Conservation (phyloP, 768 basidiomycete species). For the Boletus edulis region DNA sequence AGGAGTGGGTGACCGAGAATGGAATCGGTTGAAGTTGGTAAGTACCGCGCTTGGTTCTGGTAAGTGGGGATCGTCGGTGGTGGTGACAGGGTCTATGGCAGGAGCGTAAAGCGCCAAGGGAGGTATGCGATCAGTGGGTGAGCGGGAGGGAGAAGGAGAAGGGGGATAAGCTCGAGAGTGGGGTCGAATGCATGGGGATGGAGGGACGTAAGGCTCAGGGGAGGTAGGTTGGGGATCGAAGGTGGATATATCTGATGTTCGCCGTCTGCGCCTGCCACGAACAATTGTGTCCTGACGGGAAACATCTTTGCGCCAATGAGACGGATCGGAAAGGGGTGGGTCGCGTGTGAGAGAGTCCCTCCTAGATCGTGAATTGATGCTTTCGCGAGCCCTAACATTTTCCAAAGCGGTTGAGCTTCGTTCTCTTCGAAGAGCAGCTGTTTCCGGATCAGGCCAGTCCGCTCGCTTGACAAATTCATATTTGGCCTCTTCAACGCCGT, state of each 20-base stretch:
- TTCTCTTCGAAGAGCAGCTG: constrained; percentile 65
- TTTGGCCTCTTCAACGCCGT: constrained; percentile 62
- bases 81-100: not conserved
- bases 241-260: constrained; percentile 41
- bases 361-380: constrained; percentile 20
- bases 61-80: not conserved
- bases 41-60: constrained; percentile 1
- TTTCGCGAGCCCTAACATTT: constrained; percentile 53
- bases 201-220: constrained; percentile 27
- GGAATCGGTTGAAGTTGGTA: constrained; percentile 7
- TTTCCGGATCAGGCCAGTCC: constrained; percentile 82
- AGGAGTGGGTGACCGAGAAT: constrained; percentile 41
- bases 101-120: constrained; percentile 28
- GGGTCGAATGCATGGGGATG: constrained; percentile 41
- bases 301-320: constrained; percentile 58
- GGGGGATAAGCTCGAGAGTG: constrained; percentile 50
- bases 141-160: constrained; percentile 48
- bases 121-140: constrained; percentile 38
- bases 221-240: constrained; percentile 33
- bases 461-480: constrained; percentile 83
- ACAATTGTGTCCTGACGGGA: constrained; percentile 38
- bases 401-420: constrained; percentile 63
- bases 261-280: constrained; percentile 64
- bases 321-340: constrained; percentile 42
- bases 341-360: constrained; percentile 41